A percentile compares a stretch with the other conserved stretches of the same genome.
These are phyloP conservation scores for Penicillium antarcticum DNA, from an alignment of 495 filamentous ascomycete species.

Conservation along the genomic window DNA sequence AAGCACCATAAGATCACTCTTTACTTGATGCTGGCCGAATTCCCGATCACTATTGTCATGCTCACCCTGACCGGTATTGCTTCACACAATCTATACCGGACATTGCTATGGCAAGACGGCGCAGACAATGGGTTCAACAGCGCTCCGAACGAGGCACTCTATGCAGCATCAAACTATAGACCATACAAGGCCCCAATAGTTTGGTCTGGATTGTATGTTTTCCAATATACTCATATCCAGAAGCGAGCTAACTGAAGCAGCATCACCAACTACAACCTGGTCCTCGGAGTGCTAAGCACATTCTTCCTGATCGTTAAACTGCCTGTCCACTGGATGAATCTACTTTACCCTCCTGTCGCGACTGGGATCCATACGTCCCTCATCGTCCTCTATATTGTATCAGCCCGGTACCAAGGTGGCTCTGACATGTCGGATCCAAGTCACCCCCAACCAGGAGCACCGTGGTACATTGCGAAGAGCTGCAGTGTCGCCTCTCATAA, in stretches of 20 bases:
- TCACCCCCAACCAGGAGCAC: constrained; percentile 62
- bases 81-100: constrained; percentile 73
- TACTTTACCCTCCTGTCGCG: constrained; percentile 69
- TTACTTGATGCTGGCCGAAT: constrained; percentile 66
- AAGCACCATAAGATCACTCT: constrained; percentile 60
- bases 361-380: constrained; percentile 55
- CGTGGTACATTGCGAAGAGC: constrained; percentile 81
- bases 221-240: constrained; percentile 1
- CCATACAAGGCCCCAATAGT: constrained; percentile 66
- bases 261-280: constrained; percentile 76
- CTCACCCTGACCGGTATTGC: constrained; percentile 82
- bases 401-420: constrained; percentile 70
- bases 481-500: constrained; percentile 61
- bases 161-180: constrained; percentile 72
- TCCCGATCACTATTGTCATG: constrained; percentile 63
- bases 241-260: constrained; percentile 38
- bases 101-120: constrained; percentile 79
- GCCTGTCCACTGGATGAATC: constrained; percentile 65
- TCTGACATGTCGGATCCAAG: constrained; percentile 74
- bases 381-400: constrained; percentile 61
- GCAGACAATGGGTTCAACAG: constrained; percentile 80
- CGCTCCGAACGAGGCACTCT: constrained; percentile 66
- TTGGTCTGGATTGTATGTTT: constrained; percentile 76
- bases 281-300: constrained; percentile 68
- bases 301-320: constrained; percentile 53